A percentile compares a stretch with the other conserved stretches of the same genome.
These are phyloP conservation scores for Penicillium sp. DNA, from an alignment of 2,329 filamentous ascomycete genomes.

Conservation along the genomic window DNA sequence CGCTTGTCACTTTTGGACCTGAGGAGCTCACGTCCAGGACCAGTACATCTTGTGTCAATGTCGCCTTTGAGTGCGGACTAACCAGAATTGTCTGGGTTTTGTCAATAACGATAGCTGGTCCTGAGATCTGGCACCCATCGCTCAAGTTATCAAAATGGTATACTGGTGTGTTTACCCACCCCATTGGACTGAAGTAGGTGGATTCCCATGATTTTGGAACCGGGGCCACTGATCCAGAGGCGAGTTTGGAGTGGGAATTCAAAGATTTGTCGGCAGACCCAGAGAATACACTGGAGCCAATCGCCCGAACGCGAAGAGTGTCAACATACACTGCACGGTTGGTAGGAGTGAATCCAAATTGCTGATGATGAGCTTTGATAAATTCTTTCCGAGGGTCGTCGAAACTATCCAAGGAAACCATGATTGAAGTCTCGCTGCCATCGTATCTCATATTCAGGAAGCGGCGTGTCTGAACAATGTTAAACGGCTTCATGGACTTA, in stretches of 20 bases:
- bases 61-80: constrained; percentile 36
- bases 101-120: constrained; percentile 34
- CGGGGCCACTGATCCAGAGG: background rate
- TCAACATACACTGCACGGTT: constrained; percentile 42
- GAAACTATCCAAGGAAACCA: constrained; percentile 40
- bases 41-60: constrained; percentile 33
- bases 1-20: constrained; percentile 28
- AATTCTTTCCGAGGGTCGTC: constrained; percentile 40
- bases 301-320: constrained; percentile 33
- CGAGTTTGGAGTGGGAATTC: background rate
- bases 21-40: constrained; percentile 35
- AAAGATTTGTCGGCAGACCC: background rate
- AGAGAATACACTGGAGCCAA: constrained; percentile 6
- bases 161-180: constrained; percentile 7
- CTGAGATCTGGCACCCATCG: constrained; percentile 1
- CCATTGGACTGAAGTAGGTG: constrained; percentile 1
- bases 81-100: constrained; percentile 49
- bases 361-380: constrained; percentile 41
- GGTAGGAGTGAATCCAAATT: constrained; percentile 42
- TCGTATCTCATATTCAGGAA: constrained; percentile 41
- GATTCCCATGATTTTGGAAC: background rate
- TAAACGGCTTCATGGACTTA: constrained; percentile 3
- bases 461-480: background rate
- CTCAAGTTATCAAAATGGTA: background rate
- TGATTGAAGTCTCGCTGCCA: constrained; percentile 47